Conservation (phyloP, 768 basidiomycete species). For the Cystobasidium onofrii region DNA sequence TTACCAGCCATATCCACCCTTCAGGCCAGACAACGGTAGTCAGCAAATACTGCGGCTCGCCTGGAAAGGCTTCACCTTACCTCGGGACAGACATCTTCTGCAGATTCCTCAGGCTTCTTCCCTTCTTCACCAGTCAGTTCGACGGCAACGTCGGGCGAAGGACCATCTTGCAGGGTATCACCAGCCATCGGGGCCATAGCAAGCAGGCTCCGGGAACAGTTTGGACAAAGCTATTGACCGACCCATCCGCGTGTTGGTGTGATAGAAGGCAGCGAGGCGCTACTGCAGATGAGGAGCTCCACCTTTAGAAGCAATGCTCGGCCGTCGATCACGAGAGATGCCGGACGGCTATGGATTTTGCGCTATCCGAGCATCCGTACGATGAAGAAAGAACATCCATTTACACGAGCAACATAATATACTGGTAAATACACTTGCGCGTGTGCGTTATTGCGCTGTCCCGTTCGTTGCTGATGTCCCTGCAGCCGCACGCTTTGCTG, state of each 20-base stretch:
- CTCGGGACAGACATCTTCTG: not conserved
- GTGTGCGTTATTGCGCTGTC: not conserved
- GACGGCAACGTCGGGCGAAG: not conserved
- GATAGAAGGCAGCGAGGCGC: not conserved
- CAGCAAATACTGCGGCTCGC: not conserved
- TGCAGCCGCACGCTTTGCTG: not conserved
- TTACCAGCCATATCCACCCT: slow-evolving; percentile 20
- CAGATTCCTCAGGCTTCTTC: not conserved
- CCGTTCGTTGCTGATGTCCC: not conserved
- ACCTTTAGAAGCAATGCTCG: not conserved
- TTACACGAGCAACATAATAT: not conserved
- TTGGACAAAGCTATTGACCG: too few species aligned
- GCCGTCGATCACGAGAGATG: not conserved
- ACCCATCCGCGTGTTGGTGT: too few species aligned
- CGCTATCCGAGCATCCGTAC: not conserved
- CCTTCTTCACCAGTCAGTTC: not conserved
- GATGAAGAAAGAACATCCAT: not conserved
- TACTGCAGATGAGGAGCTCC: not conserved
- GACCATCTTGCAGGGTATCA: not conserved
- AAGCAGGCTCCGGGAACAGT: not conserved
- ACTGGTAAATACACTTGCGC: not conserved
- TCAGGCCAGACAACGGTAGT: not conserved
- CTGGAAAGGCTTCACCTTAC: not conserved
- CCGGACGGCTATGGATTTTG: too few species aligned
- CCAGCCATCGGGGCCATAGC: not conserved